These are phyloP conservation scores for Elaeagnus macrophylla DNA, from an alignment of 306 rosid genomes.

Conservation along the genomic window DNA sequence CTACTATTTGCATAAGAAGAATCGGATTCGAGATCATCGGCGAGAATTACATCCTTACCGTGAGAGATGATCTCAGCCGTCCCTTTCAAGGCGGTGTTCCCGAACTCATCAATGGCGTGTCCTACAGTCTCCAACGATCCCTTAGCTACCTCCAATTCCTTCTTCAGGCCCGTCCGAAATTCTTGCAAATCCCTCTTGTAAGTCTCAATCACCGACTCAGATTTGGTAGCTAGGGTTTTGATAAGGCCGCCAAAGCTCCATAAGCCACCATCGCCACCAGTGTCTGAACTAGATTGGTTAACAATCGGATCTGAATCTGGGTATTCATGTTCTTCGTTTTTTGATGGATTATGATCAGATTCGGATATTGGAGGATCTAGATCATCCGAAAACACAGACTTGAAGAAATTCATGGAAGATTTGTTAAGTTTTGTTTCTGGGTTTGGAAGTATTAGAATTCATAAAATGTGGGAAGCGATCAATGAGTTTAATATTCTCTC, in stretches of 20 bases:
- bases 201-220: slow-evolving; percentile 83
- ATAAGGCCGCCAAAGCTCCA: slow-evolving; percentile 83
- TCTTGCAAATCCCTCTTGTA: slow-evolving; percentile 84
- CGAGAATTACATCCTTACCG: slow-evolving; percentile 57
- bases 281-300: slow-evolving; percentile 5
- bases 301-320: slow-evolving; percentile 29
- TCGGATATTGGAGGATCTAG: slow-evolving; percentile 31
- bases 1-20: slow-evolving; percentile 33
- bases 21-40: slow-evolving; percentile 50
- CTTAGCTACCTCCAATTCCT: slow-evolving; percentile 81
- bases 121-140: slow-evolving; percentile 69
- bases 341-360: slow-evolving; percentile 6
- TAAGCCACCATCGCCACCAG: background rate
- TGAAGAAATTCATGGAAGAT: slow-evolving; percentile 67
- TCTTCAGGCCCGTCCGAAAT: slow-evolving; percentile 61
- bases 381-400: slow-evolving; percentile 64
- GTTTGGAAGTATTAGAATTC: background rate
- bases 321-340: slow-evolving; percentile 12
- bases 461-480: too few species aligned
- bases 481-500: too few species aligned
- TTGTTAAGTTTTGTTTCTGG: background rate
- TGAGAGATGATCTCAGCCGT: slow-evolving; percentile 76
- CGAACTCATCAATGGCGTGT: slow-evolving; percentile 57
- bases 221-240: slow-evolving; percentile 44
- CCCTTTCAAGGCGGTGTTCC: slow-evolving; percentile 63